Conservation (phyloP, 2,329 filamentous ascomycete genomes). For the Macrophomina pseudophaseolina region DNA sequence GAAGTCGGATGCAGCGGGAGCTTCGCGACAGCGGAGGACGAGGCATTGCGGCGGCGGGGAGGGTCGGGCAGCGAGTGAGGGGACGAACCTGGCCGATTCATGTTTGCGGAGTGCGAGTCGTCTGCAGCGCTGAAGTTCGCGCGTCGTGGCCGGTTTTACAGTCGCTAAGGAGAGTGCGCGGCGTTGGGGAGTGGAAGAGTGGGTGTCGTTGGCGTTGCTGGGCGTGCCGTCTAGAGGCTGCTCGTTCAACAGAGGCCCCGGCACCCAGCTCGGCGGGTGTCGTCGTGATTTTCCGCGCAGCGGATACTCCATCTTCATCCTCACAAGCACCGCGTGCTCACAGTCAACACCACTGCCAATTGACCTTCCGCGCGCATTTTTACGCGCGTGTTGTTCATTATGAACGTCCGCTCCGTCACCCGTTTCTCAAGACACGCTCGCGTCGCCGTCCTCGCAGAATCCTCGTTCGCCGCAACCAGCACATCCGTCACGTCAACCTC, state of each 20-base stretch:
- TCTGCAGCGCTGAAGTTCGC: neutral
- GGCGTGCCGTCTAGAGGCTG: conserved; percentile 3
- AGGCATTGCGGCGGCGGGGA: conserved; percentile 24
- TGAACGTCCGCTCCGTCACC: conserved; percentile 25
- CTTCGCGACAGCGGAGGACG: conserved; percentile 23
- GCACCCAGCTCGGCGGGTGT: conserved; percentile 10
- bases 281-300: conserved; percentile 17
- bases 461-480: conserved; percentile 32
- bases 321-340: conserved; percentile 3
- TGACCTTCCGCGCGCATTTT: conserved; percentile 1
- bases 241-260: conserved; percentile 16
- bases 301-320: neutral
- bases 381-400: conserved; percentile 3
- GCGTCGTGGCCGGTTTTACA: neutral
- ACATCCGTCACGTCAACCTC: conserved; percentile 61
- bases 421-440: conserved; percentile 17
- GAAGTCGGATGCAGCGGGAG: neutral
- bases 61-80: conserved; percentile 18
- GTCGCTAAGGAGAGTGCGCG: conserved; percentile 16
- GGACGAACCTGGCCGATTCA: conserved; percentile 28
- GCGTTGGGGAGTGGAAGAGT: neutral
- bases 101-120: conserved; percentile 10
- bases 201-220: conserved; percentile 18
- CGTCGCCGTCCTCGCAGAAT: neutral
- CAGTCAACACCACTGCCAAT: conserved; percentile 13